Percentiles rank a stretch among this genome's conserved stretches.
Conservation (phyloP, 352 stramenopile species). For the Peronospora belbahrii region DNA sequence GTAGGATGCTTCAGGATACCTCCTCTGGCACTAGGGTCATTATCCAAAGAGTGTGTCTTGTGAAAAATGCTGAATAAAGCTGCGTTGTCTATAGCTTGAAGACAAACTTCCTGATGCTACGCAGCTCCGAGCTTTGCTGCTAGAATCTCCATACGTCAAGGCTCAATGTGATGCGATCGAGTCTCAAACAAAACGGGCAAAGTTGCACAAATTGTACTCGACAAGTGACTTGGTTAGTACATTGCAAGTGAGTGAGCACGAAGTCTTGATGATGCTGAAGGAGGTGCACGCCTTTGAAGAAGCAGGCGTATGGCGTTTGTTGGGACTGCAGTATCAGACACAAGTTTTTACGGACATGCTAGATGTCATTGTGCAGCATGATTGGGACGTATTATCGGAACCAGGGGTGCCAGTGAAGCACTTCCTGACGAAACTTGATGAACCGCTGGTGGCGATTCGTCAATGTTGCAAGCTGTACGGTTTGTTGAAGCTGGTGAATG, state of each 20-base stretch:
- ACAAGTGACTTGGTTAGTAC: slow-evolving; percentile 49
- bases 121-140: slow-evolving; percentile 50
- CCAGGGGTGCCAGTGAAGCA: slow-evolving; percentile 36
- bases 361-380: slow-evolving; percentile 61
- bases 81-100: slow-evolving; percentile 38
- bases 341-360: slow-evolving; percentile 67
- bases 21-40: no score
- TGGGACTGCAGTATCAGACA: slow-evolving; percentile 46
- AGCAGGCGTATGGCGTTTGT: slow-evolving; percentile 53
- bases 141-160: slow-evolving; percentile 57
- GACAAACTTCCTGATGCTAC: slow-evolving; percentile 48
- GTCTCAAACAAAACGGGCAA: slow-evolving; percentile 34
- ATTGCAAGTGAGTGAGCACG: slow-evolving; percentile 57
- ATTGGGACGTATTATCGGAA: slow-evolving; percentile 44
- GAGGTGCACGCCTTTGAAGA: slow-evolving; percentile 68
- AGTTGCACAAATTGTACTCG: slow-evolving; percentile 48
- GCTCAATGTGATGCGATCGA: slow-evolving; percentile 1
- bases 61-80: background rate
- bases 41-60: no score
- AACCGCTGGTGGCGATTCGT: slow-evolving; percentile 46
- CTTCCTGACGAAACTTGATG: slow-evolving; percentile 30
- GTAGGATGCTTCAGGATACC: slow-evolving; percentile 10
- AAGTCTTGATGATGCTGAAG: slow-evolving; percentile 51
- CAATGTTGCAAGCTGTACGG: slow-evolving; percentile 74
- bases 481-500: slow-evolving; percentile 9